Conservation (phyloP, 2,329 filamentous ascomycete genomes). For the Fusarium napiforme region DNA sequence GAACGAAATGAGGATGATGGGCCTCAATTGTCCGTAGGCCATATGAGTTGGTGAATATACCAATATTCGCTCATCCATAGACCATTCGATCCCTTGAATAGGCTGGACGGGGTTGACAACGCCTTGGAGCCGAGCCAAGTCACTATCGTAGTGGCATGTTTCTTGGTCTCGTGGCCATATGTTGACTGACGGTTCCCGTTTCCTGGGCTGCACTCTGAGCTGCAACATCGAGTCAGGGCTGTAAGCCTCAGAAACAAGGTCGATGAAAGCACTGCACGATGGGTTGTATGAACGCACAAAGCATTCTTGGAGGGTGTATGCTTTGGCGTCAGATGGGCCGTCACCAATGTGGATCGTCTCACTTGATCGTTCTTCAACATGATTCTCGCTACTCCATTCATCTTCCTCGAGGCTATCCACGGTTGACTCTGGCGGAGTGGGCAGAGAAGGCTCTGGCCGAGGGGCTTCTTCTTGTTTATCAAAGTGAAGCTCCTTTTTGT, state of each 20-base stretch:
- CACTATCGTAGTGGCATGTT: not conserved
- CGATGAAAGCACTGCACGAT: constrained; percentile 65
- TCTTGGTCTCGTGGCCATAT: constrained; percentile 42
- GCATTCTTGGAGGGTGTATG: constrained; percentile 64
- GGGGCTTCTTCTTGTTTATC: not conserved
- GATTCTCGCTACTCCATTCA: constrained; percentile 51
- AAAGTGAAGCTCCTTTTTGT: constrained; percentile 66
- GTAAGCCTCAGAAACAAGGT: constrained; percentile 58
- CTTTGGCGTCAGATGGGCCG: constrained; percentile 52
- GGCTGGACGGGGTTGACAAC: constrained; percentile 50
- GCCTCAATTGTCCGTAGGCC: constrained; percentile 20
- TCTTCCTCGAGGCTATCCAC: not conserved
- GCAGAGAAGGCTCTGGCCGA: constrained; percentile 9
- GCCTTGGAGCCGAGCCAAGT: constrained; percentile 44
- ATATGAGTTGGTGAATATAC: constrained; percentile 52
- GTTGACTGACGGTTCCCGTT: not conserved
- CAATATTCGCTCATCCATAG: constrained; percentile 60
- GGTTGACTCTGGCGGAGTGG: constrained; percentile 3
- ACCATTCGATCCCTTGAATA: constrained; percentile 54
- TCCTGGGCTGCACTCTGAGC: constrained; percentile 50
- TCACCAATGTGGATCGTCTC: constrained; percentile 59
- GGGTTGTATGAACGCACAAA: constrained; percentile 66
- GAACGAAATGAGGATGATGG: constrained; percentile 46
- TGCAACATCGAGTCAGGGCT: constrained; percentile 53
- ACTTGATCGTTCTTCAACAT: constrained; percentile 24